phyloP scores from a whole-genome alignment of 768 basidiomycete species.

The Tephrocybe rancida region DNA sequence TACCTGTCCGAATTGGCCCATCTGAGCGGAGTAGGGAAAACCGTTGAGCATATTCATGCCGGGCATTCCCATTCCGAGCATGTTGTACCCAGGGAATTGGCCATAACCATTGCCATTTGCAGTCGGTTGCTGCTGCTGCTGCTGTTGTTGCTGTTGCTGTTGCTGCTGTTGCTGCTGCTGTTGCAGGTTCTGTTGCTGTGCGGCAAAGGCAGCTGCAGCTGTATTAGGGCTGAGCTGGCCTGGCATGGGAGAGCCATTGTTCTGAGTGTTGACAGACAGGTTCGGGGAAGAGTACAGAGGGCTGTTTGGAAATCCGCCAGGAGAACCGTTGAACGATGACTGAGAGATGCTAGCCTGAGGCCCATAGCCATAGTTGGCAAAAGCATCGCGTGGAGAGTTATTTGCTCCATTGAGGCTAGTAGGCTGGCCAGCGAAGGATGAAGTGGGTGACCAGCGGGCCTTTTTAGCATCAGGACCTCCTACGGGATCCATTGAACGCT shows the following conservation, averaged over 20 bases:
- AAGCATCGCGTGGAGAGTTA: slow-evolving; percentile 61
- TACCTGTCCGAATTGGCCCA: slow-evolving; percentile 72
- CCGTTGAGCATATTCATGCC: slow-evolving; percentile 71
- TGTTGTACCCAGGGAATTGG: slow-evolving; percentile 69
- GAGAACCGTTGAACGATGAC: slow-evolving; percentile 51
- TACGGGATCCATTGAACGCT: slow-evolving; percentile 87
- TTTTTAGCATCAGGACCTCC: slow-evolving; percentile 88
- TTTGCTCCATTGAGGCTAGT: slow-evolving; percentile 32
- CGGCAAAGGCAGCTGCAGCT: slow-evolving; percentile 48
- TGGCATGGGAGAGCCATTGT: slow-evolving; percentile 43
- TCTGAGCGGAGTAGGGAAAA: slow-evolving; percentile 73
- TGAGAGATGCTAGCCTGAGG: slow-evolving; percentile 69
- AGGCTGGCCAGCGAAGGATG: slow-evolving; percentile 42
- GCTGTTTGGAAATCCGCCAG: slow-evolving; percentile 51
- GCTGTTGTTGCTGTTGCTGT: slow-evolving; percentile 45
- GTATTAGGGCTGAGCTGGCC: slow-evolving; percentile 73
- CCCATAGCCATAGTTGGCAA: slow-evolving; percentile 88
- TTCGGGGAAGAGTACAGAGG: slow-evolving; percentile 76
- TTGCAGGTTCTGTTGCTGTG: slow-evolving; percentile 37
- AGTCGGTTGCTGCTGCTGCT: slow-evolving; percentile 42
- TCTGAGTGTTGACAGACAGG: slow-evolving; percentile 65
- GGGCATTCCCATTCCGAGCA: slow-evolving; percentile 82
- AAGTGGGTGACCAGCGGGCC: slow-evolving; percentile 84
- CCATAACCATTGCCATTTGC: slow-evolving; percentile 55
- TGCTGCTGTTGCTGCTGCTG: slow-evolving; percentile 38